Conservation (phyloP, 495 filamentous ascomycete genomes). For the Aspergillus egyptiacus region DNA sequence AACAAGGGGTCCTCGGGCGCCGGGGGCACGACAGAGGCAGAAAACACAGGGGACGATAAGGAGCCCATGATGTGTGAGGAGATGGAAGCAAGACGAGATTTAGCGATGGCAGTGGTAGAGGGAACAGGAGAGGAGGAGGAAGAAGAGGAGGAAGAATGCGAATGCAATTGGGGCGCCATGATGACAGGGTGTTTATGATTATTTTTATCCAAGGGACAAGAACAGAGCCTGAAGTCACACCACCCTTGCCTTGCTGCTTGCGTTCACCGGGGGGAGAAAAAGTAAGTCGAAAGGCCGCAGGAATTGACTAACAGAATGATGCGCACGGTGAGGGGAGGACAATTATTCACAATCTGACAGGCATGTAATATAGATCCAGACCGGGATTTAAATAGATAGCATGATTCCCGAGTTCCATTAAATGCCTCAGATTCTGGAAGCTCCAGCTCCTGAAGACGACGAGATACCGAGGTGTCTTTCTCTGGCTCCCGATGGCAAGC, state of each 20-base stretch:
- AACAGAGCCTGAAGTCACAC: conserved; percentile 15
- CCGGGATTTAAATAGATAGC: not conserved
- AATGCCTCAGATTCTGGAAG: not conserved
- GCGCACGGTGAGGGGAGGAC: conserved; percentile 1
- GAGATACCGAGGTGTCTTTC: conserved; percentile 1
- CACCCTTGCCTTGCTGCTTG: conserved; percentile 20
- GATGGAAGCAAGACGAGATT: conserved; percentile 36
- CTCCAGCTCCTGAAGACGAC: not conserved
- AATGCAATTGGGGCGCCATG: too few relatives aligned
- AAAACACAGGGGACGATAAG: conserved; percentile 59
- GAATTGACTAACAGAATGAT: not conserved
- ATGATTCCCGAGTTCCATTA: too few relatives aligned
- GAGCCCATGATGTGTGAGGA: conserved; percentile 44
- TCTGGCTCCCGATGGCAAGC: not conserved
- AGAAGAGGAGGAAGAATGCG: conserved; percentile 17
- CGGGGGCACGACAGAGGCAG: conserved; percentile 71
- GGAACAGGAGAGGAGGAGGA: conserved; percentile 19
- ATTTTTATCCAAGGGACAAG: conserved; percentile 5
- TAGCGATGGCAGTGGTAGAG: conserved; percentile 23
- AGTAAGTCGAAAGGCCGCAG: too few relatives aligned
- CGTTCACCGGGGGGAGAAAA: conserved; percentile 30
- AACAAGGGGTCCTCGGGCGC: conserved; percentile 96
- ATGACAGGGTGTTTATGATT: too few relatives aligned
- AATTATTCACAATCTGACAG: not conserved
- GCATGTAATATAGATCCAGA: not conserved